Evolutionary conservation across 768 basidiomycete genomes (phyloP).

Genomic region (Trametes gibbosa): DNA sequence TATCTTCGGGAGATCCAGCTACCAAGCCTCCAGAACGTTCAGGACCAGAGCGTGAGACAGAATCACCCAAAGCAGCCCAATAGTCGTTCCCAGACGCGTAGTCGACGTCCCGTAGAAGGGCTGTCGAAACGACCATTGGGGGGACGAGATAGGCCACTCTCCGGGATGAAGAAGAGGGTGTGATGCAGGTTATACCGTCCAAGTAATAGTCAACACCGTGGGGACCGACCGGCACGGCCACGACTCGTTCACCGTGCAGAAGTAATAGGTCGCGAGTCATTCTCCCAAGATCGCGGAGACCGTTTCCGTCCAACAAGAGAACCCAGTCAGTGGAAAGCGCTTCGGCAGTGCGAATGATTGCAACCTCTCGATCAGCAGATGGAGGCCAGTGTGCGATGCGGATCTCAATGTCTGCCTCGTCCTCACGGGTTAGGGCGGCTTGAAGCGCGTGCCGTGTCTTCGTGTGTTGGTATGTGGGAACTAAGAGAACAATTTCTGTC

Average conservation of each 20-base stretch:
- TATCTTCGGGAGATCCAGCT: constrained; percentile 4
- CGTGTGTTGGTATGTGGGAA: constrained; percentile 37
- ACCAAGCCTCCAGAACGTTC: constrained; percentile 41
- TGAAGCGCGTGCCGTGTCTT: constrained; percentile 38
- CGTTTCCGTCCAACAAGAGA: constrained; percentile 50
- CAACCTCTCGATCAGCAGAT: constrained; percentile 24
- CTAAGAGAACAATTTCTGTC: constrained; percentile 47
- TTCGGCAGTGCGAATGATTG: constrained; percentile 36
- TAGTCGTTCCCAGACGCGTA: constrained; percentile 13
- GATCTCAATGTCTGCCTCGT: constrained; percentile 38
- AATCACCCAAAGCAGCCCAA: constrained; percentile 31
- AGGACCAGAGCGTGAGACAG: constrained; percentile 26
- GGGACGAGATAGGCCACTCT: constrained; percentile 55
- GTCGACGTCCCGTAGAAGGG: constrained; percentile 22
- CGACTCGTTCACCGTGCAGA: constrained; percentile 33
- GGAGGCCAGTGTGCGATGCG: constrained; percentile 35
- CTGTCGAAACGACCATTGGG: constrained; percentile 51
- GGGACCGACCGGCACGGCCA: constrained; percentile 41
- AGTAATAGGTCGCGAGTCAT: constrained; percentile 40
- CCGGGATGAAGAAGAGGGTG: constrained; percentile 31
- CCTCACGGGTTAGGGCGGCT: constrained; percentile 28
- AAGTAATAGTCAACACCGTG: constrained; percentile 29
- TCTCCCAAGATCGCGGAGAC: constrained; percentile 35
- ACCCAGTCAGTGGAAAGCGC: constrained; percentile 47
- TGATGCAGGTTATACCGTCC: constrained; percentile 19